Evolutionary conservation across 306 rosid species (phyloP).

Genomic region (Abrus pulchellus): DNA sequence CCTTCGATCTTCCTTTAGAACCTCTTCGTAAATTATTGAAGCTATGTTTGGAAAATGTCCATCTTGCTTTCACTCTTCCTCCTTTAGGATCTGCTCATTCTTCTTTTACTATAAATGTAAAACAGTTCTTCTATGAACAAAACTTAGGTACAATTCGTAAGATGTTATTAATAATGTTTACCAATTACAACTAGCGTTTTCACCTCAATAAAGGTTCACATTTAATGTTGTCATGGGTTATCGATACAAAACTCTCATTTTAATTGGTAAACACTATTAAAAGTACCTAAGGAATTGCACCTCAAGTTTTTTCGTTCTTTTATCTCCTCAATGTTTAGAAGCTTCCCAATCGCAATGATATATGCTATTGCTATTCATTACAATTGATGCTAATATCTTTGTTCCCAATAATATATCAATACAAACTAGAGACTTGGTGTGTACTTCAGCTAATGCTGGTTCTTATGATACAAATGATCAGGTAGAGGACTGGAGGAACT

Average conservation of each 20-base stretch:
- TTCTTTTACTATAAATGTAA: background rate
- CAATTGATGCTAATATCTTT: constrained; percentile 9
- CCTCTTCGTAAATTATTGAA: constrained; percentile 1
- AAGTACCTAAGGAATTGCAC: too few species aligned
- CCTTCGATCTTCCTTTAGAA: background rate
- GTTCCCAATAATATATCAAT: background rate
- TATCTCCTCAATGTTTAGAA: background rate
- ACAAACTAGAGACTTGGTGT: constrained; percentile 9
- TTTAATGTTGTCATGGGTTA: too few species aligned
- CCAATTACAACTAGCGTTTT: too few species aligned
- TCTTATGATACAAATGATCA: constrained; percentile 48
- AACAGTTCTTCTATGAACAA: background rate
- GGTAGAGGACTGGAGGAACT: constrained; percentile 90
- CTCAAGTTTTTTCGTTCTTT: too few species aligned
- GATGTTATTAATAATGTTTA: too few species aligned
- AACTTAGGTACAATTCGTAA: too few species aligned
- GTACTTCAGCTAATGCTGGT: constrained; percentile 5
- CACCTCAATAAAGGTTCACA: too few species aligned
- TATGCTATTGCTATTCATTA: background rate
- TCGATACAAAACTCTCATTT: too few species aligned
- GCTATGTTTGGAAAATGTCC: background rate
- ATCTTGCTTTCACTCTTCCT: background rate
- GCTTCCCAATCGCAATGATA: background rate
- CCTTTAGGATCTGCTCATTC: background rate
- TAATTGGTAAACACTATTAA: too few species aligned